Percentiles rank a stretch among this genome's conserved stretches.
phyloP scores from a whole-genome alignment of 2,329 filamentous ascomycete species.

The Penicillium palitans region DNA sequence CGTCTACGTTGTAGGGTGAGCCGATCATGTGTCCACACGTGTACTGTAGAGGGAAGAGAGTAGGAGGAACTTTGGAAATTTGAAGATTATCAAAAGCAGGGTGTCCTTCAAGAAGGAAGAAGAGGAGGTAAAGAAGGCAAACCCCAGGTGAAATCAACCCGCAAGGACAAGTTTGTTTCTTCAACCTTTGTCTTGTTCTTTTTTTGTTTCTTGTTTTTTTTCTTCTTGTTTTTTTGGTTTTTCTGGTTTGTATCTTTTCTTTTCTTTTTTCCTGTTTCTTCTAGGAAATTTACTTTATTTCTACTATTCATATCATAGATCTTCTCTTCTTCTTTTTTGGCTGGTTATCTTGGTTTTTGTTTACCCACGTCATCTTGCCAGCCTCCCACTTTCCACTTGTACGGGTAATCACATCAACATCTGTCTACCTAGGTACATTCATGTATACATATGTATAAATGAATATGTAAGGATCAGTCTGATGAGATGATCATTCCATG shows the following conservation, averaged over 20 bases:
- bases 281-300: background rate
- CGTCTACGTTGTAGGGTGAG: background rate
- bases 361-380: background rate
- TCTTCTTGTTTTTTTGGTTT: background rate
- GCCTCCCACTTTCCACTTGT: background rate
- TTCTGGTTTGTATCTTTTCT: background rate
- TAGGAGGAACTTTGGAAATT: background rate
- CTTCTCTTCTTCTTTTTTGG: background rate
- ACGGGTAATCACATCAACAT: background rate
- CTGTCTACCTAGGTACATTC: no score
- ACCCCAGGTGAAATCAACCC: background rate
- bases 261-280: background rate
- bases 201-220: background rate
- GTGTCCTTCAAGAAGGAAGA: background rate
- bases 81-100: no score
- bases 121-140: background rate
- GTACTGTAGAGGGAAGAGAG: no score
- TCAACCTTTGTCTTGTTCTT: background rate
- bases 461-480: background rate
- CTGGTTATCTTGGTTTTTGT: background rate
- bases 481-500: background rate
- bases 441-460: no score
- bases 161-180: background rate
- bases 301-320: background rate
- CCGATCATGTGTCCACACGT: background rate